phyloP scores from a whole-genome alignment of 495 filamentous ascomycete species.

The Pyrenula massariospora region DNA sequence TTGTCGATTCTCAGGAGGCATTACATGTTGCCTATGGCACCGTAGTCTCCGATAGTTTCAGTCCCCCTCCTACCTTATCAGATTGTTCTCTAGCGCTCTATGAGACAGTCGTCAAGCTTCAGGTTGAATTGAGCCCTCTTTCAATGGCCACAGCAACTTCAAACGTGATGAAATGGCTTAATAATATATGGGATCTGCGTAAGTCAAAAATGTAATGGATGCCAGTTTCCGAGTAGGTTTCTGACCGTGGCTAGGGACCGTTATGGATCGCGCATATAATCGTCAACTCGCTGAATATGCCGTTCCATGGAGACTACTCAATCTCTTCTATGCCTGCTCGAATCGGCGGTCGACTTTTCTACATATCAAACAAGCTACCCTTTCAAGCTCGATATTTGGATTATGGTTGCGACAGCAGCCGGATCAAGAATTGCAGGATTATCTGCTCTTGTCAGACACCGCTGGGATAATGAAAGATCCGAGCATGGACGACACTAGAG shows the following conservation, averaged over 20 bases:
- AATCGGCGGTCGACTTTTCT: slow-evolving; percentile 19
- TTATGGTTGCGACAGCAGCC: slow-evolving; percentile 25
- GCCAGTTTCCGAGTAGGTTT: neutral
- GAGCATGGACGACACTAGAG: slow-evolving; percentile 13
- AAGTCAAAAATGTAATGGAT: neutral
- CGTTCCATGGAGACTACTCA: neutral
- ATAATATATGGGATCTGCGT: neutral
- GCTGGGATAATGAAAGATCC: slow-evolving; percentile 14
- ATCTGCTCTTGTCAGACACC: slow-evolving; percentile 19
- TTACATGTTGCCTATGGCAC: neutral
- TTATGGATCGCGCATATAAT: neutral
- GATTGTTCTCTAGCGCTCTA: neutral
- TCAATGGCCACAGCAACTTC: neutral
- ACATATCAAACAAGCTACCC: slow-evolving; percentile 11
- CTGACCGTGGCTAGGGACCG: neutral
- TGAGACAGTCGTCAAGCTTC: neutral
- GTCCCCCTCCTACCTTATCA: neutral
- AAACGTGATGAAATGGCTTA: neutral
- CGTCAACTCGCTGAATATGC: neutral
- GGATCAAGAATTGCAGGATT: slow-evolving; percentile 21
- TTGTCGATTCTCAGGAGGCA: neutral
- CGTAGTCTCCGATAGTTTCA: neutral
- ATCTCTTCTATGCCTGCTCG: slow-evolving; percentile 17
- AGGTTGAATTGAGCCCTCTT: neutral
- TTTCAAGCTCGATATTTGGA: slow-evolving; percentile 17